Evolutionary conservation across 1,139 yeast genomes (phyloP), one percentile per base, ranked within the genome.

Genomic region (Geotrichum bryndzae): DNA sequence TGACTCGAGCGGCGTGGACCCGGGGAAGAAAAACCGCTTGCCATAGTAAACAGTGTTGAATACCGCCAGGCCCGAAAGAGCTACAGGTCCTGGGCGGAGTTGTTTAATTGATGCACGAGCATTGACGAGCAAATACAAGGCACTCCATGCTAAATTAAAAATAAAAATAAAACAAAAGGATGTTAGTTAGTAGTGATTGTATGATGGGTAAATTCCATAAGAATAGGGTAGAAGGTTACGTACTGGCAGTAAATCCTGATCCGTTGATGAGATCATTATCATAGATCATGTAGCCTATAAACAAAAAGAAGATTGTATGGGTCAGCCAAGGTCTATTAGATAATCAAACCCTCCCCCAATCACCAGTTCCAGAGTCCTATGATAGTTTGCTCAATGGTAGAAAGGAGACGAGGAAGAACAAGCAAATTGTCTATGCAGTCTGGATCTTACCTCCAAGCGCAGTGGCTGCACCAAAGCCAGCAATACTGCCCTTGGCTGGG

Each of bases 181-280:
- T 18, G 31, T 22, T 38, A 46, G 54, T 56, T 38, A 27, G 22
- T 18, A 22, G 46, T 18, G 18, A 18, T 13, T 11, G 25, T 35
- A n/a, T 22, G 18, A 52, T 23, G 41, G 29, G 15, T n/a, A 4
- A 35, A 35, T 18, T 18, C 18, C 18, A 18, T 18, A 18, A 35
- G 15, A 10, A 35, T 15, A 15, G n/a, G 22, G 15, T 15, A 15
- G 46, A 41, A 13, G 6, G 18, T 6, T 13, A 62, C 73, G 51
- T 66, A 72, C 74, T 72, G 38, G 88, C 82, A 6, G 85, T 80
- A 74, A 94, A 90, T 0, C 97, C 98, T 1, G 96, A 83, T 7
- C 97, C 98, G 74, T 90, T 87, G 59, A 83, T 81, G 50, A 85
- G 77, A 70, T 91, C 97, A 22, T 91, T 89, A 71, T 92, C 98